phyloP scores from a whole-genome alignment of 1,284 basidiomycete species.

The Apiotrichum domesticum region DNA sequence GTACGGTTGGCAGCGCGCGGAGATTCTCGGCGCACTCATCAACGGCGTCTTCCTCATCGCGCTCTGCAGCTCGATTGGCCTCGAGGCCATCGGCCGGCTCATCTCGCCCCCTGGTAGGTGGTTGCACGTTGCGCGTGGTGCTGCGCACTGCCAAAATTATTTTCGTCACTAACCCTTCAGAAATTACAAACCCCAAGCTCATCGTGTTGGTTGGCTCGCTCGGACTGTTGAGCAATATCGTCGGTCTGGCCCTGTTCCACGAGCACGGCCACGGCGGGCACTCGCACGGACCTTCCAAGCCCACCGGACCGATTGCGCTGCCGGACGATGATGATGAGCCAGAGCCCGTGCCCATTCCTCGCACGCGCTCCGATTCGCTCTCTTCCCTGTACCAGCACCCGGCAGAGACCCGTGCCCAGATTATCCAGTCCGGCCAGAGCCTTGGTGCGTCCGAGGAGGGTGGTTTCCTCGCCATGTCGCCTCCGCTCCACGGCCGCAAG shows the following conservation, averaged over 20 bases:
- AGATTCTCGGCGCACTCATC: slow-evolving; percentile 88
- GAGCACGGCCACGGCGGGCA: slow-evolving; percentile 59
- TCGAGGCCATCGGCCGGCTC: slow-evolving; percentile 89
- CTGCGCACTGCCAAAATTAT: background rate
- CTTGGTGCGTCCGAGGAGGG: slow-evolving; percentile 29
- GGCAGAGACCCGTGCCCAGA: slow-evolving; percentile 75
- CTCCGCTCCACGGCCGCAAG: slow-evolving; percentile 19
- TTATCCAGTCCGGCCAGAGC: slow-evolving; percentile 70
- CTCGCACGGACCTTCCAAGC: slow-evolving; percentile 15
- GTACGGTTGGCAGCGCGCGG: slow-evolving; percentile 88
- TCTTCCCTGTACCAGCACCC: slow-evolving; percentile 58
- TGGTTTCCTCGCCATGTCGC: slow-evolving; percentile 23
- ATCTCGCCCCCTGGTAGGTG: slow-evolving; percentile 69
- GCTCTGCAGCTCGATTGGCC: slow-evolving; percentile 88
- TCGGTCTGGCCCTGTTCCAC: slow-evolving; percentile 93
- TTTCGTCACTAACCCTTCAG: slow-evolving; percentile 48
- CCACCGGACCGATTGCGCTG: slow-evolving; percentile 19
- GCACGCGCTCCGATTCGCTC: slow-evolving; percentile 40
- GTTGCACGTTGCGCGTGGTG: background rate
- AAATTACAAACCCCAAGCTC: slow-evolving; percentile 79
- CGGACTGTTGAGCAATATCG: slow-evolving; percentile 84
- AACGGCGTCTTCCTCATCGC: slow-evolving; percentile 96
- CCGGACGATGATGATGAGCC: slow-evolving; percentile 13
- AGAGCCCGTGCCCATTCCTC: slow-evolving; percentile 15
- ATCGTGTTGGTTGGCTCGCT: slow-evolving; percentile 86